Evolutionary conservation across 2,329 filamentous ascomycete species (phyloP), one percentile per base, ranked within the genome.

Genomic region (Pseudogymnoascus sp.): DNA sequence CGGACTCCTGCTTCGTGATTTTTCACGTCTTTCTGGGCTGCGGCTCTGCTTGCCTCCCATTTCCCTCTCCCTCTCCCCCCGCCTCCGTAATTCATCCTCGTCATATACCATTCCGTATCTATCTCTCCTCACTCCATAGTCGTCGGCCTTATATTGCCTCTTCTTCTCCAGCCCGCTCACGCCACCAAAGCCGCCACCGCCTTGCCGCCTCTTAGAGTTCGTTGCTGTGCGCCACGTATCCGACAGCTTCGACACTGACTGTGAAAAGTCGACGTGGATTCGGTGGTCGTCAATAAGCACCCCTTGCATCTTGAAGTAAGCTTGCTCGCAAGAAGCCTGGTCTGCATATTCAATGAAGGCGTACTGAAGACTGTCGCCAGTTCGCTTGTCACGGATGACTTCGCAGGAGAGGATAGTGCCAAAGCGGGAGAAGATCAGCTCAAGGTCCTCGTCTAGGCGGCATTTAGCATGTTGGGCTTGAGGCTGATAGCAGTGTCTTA

Each of bases 251-350:
- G 87, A 84, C 66, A 93, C 95, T 73, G 91, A 96, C 78, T 99
- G 95, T 10, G 93, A 97, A 76, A 99, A 99, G 77, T 99, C 95
- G 63, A 99, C 95, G 73, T 99, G 95, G 67, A 99, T 99, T 45
- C 95, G 88, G 68, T 96, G 90, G 71, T 99, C 95, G 71, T 99
- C 95, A 68, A 99, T 97, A 63, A 99, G 79, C 1, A 97, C 93
- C 1, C 89, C 91, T 75, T 99, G 92, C 95, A 99, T 99, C 78
- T 99, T 99, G 79, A 96, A 95, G 73, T 97, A 99, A 2, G 95
- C 95, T 62, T 90, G 86, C 77, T 99, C 95, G 74, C 95, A 97
- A 62, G 93, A 90, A 68, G 88, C 85, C 77, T 97, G 95, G 63
- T 96, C 89, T 64, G 93, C 90, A 71, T 93, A 99, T 74, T 99